Base-by-base conservation (phyloP, 345 rosid species). In the Punica granatum region DNA sequence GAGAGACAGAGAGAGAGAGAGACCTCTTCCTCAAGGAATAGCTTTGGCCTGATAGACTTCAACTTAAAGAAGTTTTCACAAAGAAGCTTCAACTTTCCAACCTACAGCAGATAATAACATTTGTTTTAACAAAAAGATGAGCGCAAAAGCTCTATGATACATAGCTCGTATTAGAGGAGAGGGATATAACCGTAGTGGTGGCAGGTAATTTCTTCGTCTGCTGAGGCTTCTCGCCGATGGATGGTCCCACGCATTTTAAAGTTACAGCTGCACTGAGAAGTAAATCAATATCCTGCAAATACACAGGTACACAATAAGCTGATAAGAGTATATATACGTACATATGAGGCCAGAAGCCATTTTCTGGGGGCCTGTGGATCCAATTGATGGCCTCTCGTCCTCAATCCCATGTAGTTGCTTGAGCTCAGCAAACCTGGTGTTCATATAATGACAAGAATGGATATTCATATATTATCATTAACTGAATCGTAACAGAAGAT, bases 171-270 rank as follows among this genome's bases (percentile, higher is more conserved):
- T 21, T 5, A 49, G 30, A 46, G 23, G n/a, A 32, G 58, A 46
- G 69, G 30, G 54, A 28, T 19, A 69, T 79, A 69, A 94, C 97
- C 78, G 92, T 86, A 46, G 91, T 82, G 65, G 85, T 83, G 77
- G 96, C 87, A 23, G 99, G 97, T 72, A 94, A 74, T 80, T 88
- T 94, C 81, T 91, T 90, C 43, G 83, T 86, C 78, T 88, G 25
- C 18, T 64, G 78, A 34, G 84, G 85, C 73, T 88, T 91, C 83
- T 94, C 97, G n/a, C 98, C 92, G 43, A 83, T 78, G 0, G 99
- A 88, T 69, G 96, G 79, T 66, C 89, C 96, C 63, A 89, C 88
- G 35, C 93, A 91, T 78, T 91, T 89, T 32, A 94, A 74, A 60
- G 85, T 83, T 76, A 94, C 62, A 58, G 92, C 99, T 94, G 88